Conservation (phyloP, 805 yeast species). For the Starmerella kuoi region DNA sequence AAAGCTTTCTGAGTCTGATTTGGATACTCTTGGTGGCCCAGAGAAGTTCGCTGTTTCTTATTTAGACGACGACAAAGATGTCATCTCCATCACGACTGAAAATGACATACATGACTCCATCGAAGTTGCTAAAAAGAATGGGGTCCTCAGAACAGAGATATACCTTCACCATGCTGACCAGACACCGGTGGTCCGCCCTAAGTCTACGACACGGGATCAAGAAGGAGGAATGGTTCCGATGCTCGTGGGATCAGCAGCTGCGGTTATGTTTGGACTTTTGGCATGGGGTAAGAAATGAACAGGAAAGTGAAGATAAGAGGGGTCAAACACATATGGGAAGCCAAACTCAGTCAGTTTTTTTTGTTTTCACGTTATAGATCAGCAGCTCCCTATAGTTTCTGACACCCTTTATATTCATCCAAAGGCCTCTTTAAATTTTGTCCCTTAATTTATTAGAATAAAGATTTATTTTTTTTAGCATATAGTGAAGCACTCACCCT, state of each 20-base stretch:
- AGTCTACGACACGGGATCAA: not conserved
- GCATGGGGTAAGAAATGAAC: slow-evolving; percentile 17
- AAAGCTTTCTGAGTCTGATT: slow-evolving; percentile 32
- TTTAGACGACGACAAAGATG: slow-evolving; percentile 73
- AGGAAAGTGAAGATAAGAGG: no score
- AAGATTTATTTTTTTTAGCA: no score
- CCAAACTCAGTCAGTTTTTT: no score
- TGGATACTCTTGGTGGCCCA: slow-evolving; percentile 31
- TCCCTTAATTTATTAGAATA: no score
- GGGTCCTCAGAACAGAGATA: slow-evolving; percentile 55
- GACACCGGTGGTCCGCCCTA: slow-evolving; percentile 13
- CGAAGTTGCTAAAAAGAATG: slow-evolving; percentile 38
- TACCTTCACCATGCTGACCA: slow-evolving; percentile 54
- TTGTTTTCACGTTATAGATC: no score
- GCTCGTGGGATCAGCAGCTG: slow-evolving; percentile 18
- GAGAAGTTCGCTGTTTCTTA: slow-evolving; percentile 57
- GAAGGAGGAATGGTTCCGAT: slow-evolving; percentile 16
- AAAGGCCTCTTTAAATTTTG: no score
- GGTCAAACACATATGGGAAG: no score
- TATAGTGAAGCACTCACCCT: no score
- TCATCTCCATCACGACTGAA: slow-evolving; percentile 63
- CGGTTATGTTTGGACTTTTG: slow-evolving; percentile 16
- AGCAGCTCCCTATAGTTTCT: no score
- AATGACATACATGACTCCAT: slow-evolving; percentile 66
- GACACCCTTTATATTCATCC: slow-evolving; percentile 1